These are phyloP conservation scores for Auricularia cornea DNA, from an alignment of 768 basidiomycete species.

Conservation along the genomic window DNA sequence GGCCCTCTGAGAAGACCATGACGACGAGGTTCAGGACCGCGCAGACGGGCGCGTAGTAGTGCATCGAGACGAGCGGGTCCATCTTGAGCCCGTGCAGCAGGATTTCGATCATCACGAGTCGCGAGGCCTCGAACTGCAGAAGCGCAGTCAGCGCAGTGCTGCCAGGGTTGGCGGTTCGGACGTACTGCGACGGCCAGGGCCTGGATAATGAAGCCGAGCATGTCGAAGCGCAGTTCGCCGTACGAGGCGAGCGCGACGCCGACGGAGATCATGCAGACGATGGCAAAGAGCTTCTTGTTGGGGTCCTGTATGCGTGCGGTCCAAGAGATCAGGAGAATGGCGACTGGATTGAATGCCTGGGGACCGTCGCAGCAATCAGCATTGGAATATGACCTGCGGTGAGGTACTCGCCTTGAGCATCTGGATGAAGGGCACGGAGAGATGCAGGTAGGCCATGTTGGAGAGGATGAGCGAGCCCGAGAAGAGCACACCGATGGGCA, in stretches of 20 bases:
- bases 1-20: conserved; percentile 87
- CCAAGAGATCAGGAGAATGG: conserved; percentile 92
- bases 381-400: too few species aligned
- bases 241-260: conserved; percentile 87
- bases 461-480: conserved; percentile 83
- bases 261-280: conserved; percentile 83
- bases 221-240: conserved; percentile 80
- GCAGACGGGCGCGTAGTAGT: conserved; percentile 96
- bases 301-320: conserved; percentile 82
- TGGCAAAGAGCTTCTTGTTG: conserved; percentile 66
- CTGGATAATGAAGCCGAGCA: conserved; percentile 82
- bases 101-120: conserved; percentile 93
- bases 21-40: conserved; percentile 79
- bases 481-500: conserved; percentile 92
- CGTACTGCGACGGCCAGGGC: conserved; percentile 75
- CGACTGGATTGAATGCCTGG: conserved; percentile 87
- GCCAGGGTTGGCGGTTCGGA: conserved; percentile 13
- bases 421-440: conserved; percentile 92
- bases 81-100: conserved; percentile 93
- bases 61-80: conserved; percentile 91
- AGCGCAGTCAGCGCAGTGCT: neutral
- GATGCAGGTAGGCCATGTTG: conserved; percentile 88
- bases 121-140: conserved; percentile 78
- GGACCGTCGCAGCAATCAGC: too few species aligned
- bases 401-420: conserved; percentile 75